Base-by-base conservation (phyloP, 192 early-diverging fungal genomes). In the Phlyctochytrium bullatum region DNA sequence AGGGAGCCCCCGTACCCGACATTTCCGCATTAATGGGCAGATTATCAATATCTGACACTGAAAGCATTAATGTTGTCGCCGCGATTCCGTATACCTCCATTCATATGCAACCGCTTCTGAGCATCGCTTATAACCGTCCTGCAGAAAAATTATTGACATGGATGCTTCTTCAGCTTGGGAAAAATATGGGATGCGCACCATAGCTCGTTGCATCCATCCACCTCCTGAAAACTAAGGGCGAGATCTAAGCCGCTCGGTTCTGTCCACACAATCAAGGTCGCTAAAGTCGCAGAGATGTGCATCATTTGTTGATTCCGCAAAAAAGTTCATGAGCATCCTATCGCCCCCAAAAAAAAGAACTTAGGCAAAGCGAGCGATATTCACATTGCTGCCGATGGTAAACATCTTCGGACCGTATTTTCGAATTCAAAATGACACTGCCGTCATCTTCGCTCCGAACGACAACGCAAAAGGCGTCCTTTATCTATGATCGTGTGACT, bases 251-350 rank as follows among this genome's bases (percentile, higher is more conserved):
- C 86, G 36, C 84, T 82, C 17, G 80, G 76, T 70, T 93, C 90
- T 4, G 88, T 85, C 94, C 96, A 98, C n/a, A 95, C 89, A 80
- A 98, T 93, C 65, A 95, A 75, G 32, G 96, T 96, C 28, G 90
- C 94, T 74, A 34, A 14, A 24, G 16, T 57, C 34, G 40, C 27
- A 65, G 32, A 14, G n/a, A n/a, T n/a, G 40, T n/a, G 40, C n/a
- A n/a, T n/a, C n/a, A n/a, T n/a, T n/a, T n/a, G n/a, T n/a, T n/a
- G 14, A 34, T 16, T 20, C 12, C 32, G 24, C 0, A 56, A 30
- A 25, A 56, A 20, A 61, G 3, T 25, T 33, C 31, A 31, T 34
- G 59, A n/a, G 33, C 32, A 25, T 31, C 20, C 16, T 29, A 50
- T n/a, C 36, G 24, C 27, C 50, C 10, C 32, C 34, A 52, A 30